These are phyloP conservation scores for Cercospora sesami DNA, from an alignment of 2,329 filamentous ascomycete genomes.

Conservation along the genomic window DNA sequence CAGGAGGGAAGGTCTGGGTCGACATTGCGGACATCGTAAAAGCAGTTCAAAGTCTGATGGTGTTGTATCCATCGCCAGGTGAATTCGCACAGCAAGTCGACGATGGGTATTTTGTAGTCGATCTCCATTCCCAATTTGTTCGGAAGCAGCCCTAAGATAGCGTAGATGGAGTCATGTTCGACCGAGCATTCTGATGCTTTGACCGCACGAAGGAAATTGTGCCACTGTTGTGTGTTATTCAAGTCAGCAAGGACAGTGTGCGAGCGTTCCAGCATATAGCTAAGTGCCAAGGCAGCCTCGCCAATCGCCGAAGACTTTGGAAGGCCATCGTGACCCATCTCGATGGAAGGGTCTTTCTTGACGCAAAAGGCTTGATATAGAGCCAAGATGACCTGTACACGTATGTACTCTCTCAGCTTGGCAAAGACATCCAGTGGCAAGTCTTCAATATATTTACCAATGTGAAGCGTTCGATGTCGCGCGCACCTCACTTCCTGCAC, in stretches of 20 bases:
- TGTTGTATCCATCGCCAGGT: slow-evolving; percentile 9
- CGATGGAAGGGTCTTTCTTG: not conserved
- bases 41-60: not conserved
- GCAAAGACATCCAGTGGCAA: slow-evolving; percentile 2
- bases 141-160: slow-evolving; percentile 11
- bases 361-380: not conserved
- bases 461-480: slow-evolving; percentile 1
- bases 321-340: not conserved
- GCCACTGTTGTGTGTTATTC: not conserved
- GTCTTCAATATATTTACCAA: not conserved
- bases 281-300: not conserved
- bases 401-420: slow-evolving; percentile 9
- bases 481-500: slow-evolving; percentile 16
- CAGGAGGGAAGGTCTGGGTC: slow-evolving; percentile 10
- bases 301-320: not conserved
- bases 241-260: slow-evolving; percentile 5
- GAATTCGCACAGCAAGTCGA: slow-evolving; percentile 7
- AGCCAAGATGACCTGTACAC: slow-evolving; percentile 1
- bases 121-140: slow-evolving; percentile 4
- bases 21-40: slow-evolving; percentile 12
- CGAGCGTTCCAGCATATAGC: not conserved
- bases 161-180: slow-evolving; percentile 10
- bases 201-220: slow-evolving; percentile 3
- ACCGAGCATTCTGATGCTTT: slow-evolving; percentile 9
- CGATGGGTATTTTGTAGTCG: slow-evolving; percentile 11